Evolutionary conservation across 78 protist genomes (phyloP).

Genomic region (Dictyostelium intermedium): DNA sequence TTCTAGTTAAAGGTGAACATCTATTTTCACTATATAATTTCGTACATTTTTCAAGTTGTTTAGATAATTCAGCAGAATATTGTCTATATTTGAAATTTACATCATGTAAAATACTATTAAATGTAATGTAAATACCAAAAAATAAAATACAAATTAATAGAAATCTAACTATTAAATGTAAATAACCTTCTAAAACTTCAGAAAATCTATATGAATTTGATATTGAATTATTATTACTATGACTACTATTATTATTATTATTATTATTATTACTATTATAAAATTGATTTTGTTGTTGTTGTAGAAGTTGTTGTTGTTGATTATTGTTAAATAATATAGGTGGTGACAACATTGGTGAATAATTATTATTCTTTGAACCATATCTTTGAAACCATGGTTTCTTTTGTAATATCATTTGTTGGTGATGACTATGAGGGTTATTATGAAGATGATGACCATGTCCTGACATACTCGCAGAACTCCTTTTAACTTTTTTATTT

Average conservation of each 20-base stretch:
- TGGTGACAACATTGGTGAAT: not conserved
- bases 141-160: not conserved
- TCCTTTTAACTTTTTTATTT: not conserved
- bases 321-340: not conserved
- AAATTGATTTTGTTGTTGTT: not conserved
- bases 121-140: not conserved
- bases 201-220: not conserved
- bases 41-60: constrained; percentile 30
- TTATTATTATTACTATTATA: not conserved
- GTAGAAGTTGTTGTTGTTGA: not conserved
- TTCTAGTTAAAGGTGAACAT: constrained; percentile 27
- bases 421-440: not conserved
- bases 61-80: not conserved
- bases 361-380: not conserved
- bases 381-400: not conserved
- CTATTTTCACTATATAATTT: constrained; percentile 10
- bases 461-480: not conserved
- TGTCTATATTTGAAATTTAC: constrained; percentile 26
- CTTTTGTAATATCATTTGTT: not conserved
- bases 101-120: constrained; percentile 13
- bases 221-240: not conserved
- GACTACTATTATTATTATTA: not conserved
- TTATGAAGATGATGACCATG: not conserved
- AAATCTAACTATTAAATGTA: constrained; percentile 2
- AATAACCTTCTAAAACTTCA: not conserved